phyloP scores from a whole-genome alignment of 75 land plant genomes.

The Pinus albicaulis region DNA sequence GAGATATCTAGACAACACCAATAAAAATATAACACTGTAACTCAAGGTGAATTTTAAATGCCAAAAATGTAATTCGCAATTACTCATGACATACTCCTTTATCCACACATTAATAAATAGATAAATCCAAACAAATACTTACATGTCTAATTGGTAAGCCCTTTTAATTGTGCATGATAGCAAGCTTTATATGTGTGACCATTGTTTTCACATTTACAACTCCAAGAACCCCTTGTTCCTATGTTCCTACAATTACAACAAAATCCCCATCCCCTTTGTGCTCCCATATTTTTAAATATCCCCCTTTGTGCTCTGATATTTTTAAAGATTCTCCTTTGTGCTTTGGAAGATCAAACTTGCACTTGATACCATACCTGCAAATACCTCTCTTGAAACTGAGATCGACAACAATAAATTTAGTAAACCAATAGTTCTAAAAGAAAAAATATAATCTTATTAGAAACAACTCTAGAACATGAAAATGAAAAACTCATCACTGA shows the following conservation, averaged over 20 bases:
- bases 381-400: too few species aligned
- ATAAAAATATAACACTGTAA: too few species aligned
- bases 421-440: too few species aligned
- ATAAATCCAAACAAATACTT: slow-evolving; percentile 6
- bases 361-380: too few species aligned
- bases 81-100: neutral
- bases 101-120: neutral
- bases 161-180: slow-evolving; percentile 56
- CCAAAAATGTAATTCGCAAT: neutral
- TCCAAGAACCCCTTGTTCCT: too few species aligned
- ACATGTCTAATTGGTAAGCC: slow-evolving; percentile 87
- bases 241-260: too few species aligned
- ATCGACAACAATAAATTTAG: too few species aligned
- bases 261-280: neutral
- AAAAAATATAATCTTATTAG: too few species aligned
- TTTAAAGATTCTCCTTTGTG: slow-evolving; percentile 8
- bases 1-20: too few species aligned
- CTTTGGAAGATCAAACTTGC: slow-evolving; percentile 81
- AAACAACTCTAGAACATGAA: too few species aligned
- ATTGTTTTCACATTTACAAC: slow-evolving; percentile 14
- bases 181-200: slow-evolving; percentile 29
- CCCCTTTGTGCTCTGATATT: neutral
- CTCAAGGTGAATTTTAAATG: neutral
- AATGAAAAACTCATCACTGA: too few species aligned
- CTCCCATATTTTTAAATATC: neutral